Base-by-base conservation (phyloP, 1,284 basidiomycete genomes). In the Moesziomyces antarcticus region DNA sequence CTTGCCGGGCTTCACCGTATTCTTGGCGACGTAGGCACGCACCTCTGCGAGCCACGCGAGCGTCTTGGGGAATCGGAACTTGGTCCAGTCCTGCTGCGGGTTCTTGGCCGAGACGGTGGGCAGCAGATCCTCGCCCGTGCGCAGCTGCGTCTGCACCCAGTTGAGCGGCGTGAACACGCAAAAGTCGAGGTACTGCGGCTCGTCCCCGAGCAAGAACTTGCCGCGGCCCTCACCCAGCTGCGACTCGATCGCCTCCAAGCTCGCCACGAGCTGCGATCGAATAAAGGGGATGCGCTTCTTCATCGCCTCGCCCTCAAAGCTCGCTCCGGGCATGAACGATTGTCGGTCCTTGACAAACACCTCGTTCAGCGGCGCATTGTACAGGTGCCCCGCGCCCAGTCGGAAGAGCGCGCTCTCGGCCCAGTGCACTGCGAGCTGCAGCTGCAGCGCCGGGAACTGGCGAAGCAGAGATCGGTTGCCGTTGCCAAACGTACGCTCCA, bases 141-240 rank as follows among this genome's bases (percentile, higher is more conserved):
- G 22, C 20, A 73, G 35, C 55, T 73, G 70, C 2, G 65, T 65
- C 52, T 73, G 71, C 3, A 73, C 55, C 71, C 71, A 73, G 47
- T 73, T 69, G 24, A 73, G 40, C 7, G 71, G 61, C 30, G 55
- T 65, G 37, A 51, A 73, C 47, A 69, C 50, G 37, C 56, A 56
- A 14, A 73, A 43, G 40, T 73, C 71, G 35, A 73, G 42, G 44
- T 73, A 73, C 57, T 65, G 54, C 4, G 57, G 47, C 30, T n/a
- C 14, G 1, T 68, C 51, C 0, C 61, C 64, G 9, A 68, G 59
- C 51, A 73, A n/a, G 16, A 65, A 69, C 20, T 45, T 63, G 0
- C 45, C 44, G 1, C 37, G 27, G 10, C 43, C 47, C 13, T 50
- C 43, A 7, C 41, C 18, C 2, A 73, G 47, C 24, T 73, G 70